phyloP scores from a whole-genome alignment of 306 rosid species.

The Boehmeria nivea region DNA sequence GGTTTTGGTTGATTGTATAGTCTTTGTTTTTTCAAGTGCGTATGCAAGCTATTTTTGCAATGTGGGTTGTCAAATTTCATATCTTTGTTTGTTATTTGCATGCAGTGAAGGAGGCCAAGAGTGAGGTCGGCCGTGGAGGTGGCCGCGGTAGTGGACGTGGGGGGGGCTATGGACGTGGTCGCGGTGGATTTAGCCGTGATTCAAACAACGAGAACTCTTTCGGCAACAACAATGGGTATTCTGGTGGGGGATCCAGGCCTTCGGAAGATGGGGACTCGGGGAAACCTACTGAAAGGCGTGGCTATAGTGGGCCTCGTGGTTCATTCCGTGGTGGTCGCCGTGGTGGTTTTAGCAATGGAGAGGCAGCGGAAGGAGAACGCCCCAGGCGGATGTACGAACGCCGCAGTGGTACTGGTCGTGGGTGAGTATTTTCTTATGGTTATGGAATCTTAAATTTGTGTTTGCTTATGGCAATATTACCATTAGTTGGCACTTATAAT shows the following conservation, averaged over 20 bases:
- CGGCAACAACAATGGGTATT: constrained; percentile 25
- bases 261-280: constrained; percentile 42
- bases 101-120: constrained; percentile 44
- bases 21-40: too few species aligned
- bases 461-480: too few species aligned
- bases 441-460: too few species aligned
- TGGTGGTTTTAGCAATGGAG: constrained; percentile 48
- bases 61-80: too few species aligned
- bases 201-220: constrained; percentile 32
- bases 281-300: constrained; percentile 47
- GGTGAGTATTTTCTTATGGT: constrained; percentile 33
- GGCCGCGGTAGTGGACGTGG: constrained; percentile 51
- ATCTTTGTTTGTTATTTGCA: background rate
- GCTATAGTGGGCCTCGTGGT: constrained; percentile 46
- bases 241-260: constrained; percentile 43
- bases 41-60: too few species aligned
- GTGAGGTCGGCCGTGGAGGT: constrained; percentile 42
- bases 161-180: constrained; percentile 32
- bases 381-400: constrained; percentile 48
- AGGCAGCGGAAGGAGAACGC: constrained; percentile 46
- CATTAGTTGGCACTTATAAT: background rate
- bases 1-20: too few species aligned
- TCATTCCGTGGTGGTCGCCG: constrained; percentile 51
- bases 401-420: constrained; percentile 62
- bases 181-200: constrained; percentile 37